Conservation (phyloP, 805 yeast species). For the Yarrowia deformans region DNA sequence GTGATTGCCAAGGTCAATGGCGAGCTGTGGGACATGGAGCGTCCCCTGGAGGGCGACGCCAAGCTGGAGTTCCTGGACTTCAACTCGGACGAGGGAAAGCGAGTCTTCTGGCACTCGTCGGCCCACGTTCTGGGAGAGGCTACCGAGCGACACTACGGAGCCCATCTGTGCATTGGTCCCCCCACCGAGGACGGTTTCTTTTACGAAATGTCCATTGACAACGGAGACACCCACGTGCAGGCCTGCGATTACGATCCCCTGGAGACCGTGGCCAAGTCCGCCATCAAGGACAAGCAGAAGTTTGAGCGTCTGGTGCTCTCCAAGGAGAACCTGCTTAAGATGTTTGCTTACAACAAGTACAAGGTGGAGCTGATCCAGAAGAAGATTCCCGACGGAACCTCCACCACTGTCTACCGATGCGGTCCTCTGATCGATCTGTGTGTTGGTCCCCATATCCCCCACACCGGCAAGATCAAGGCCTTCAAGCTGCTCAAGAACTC, state of each 20-base stretch:
- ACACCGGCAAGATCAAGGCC: conserved; percentile 95
- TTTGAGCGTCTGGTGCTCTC: conserved; percentile 92
- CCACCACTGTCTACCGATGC: conserved; percentile 96
- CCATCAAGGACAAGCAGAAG: conserved; percentile 92
- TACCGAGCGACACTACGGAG: conserved; percentile 94
- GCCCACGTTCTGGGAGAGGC: conserved; percentile 99
- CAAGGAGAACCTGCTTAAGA: conserved; percentile 86
- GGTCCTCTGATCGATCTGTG: conserved; percentile 97
- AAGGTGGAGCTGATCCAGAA: conserved; percentile 85
- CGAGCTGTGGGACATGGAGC: conserved; percentile 89
- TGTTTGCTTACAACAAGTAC: conserved; percentile 96
- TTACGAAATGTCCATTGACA: conserved; percentile 89
- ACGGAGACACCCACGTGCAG: conserved; percentile 76
- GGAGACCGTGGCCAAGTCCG: conserved; percentile 86
- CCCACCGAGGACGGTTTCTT: conserved; percentile 98
- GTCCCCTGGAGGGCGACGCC: conserved; percentile 83
- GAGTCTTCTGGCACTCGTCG: conserved; percentile 98
- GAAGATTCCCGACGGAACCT: conserved; percentile 94
- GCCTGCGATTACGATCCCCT: conserved; percentile 83
- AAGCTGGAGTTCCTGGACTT: conserved; percentile 85
- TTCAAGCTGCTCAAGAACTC: conserved; percentile 94
- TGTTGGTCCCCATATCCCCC: conserved; percentile 97
- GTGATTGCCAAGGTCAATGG: conserved; percentile 93
- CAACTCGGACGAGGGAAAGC: conserved; percentile 91
- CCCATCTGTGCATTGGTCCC: conserved; percentile 92